Base-by-base conservation (phyloP, 495 filamentous ascomycete species). In the Tuber indicum region DNA sequence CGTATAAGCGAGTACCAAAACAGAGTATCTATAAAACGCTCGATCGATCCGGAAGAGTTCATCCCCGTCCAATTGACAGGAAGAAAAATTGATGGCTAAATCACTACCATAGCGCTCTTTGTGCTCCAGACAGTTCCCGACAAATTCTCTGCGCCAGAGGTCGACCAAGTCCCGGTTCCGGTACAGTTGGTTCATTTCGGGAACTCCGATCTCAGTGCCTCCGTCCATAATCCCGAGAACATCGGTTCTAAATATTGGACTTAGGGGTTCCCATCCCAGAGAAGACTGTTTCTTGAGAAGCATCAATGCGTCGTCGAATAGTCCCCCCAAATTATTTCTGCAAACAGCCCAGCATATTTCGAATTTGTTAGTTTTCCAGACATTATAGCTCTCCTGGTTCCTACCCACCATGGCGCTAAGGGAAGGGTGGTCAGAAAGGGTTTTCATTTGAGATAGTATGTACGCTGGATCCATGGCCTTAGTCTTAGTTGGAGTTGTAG, bases 321-420 rank as follows among this genome's bases (percentile, higher is more conserved):
- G 74, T n/a, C 12, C 45, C n/a, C 41, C 32, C 7, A 23, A 23
- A 49, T 44, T 32, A 70, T 58, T 70, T 32, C 45, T 39, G 41
- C 62, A 43, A 72, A 32, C 9, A 36, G 73, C 46, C 73, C 26
- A 39, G 46, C 72, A 58, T 74, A 23, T 36, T 70, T 77, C 39
- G 43, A 66, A 66, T 36, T 66, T 32, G 58, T 66, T 32, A 3
- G 26, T 36, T 7, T 3, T 17, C 58, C 58, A 66, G 12, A 66
- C 58, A 5, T 26, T 66, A 66, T 66, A 66, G 26, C 14, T 66
- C 26, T 66, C 58, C 58, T 32, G 16, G 3, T 36, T 66, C 58
- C 58, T 66, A 36, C 26, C 26, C 26, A 66, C 58, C 26, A 66
- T 66, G 10, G 4, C 12, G 10, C 26, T 5, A 36, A 66, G 58